Conservation (phyloP, 2,329 filamentous ascomycete genomes). For the Paecilomyces dactylethromorphus region DNA sequence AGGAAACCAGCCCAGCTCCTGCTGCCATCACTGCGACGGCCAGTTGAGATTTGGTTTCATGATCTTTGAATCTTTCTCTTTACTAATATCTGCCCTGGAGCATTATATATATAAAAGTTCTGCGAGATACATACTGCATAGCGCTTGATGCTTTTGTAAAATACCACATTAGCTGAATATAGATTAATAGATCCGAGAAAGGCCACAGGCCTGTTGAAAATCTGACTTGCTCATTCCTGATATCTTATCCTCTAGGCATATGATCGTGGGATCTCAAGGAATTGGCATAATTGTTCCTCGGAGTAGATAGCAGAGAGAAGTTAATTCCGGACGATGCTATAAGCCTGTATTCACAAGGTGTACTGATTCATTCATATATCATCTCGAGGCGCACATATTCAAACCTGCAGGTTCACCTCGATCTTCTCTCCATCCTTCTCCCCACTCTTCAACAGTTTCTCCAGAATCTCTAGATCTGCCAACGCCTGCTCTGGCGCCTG, state of each 20-base stretch:
- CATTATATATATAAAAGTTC: neutral
- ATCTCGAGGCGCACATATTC: neutral
- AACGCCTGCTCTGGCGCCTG: constrained; percentile 6
- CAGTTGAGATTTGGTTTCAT: neutral
- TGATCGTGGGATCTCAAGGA: neutral
- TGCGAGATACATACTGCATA: neutral
- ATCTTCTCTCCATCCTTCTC: neutral
- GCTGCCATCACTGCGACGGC: neutral
- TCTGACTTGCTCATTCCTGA: neutral
- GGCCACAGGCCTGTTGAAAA: neutral
- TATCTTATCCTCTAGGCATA: neutral
- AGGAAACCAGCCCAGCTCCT: neutral
- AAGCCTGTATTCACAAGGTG: neutral
- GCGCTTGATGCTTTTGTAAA: neutral
- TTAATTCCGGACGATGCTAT: no score
- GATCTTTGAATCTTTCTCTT: neutral
- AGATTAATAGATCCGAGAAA: neutral
- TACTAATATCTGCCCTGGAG: neutral
- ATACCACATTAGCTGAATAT: neutral
- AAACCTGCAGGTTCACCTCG: neutral
- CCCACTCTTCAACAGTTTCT: constrained; percentile 24
- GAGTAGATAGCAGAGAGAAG: no score
- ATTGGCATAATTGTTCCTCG: no score
- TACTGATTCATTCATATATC: neutral
- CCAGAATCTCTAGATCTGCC: constrained; percentile 19